Evolutionary conservation across 176 grass and related monocot genomes (phyloP).

Genomic region (Poa pratensis): DNA sequence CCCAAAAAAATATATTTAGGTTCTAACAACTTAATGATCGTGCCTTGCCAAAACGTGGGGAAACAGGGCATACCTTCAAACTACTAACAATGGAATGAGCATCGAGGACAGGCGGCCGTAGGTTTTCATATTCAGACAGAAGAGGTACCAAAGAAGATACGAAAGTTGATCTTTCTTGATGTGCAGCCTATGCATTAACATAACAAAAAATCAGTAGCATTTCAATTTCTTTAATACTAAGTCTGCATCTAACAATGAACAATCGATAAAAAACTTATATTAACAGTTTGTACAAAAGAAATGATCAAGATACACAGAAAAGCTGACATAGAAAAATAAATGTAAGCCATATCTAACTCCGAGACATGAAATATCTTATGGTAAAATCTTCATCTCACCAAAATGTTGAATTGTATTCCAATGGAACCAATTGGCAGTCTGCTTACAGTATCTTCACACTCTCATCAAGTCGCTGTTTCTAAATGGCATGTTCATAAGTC

Average conservation of each 20-base stretch:
- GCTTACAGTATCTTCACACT: background rate
- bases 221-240: conserved; percentile 9
- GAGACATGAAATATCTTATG: background rate
- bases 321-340: background rate
- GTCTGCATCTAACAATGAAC: conserved; percentile 18
- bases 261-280: conserved; percentile 14
- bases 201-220: conserved; percentile 34
- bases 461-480: conserved; percentile 20
- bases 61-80: conserved; percentile 67
- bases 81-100: conserved; percentile 82
- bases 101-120: conserved; percentile 68
- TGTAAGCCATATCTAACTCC: conserved; percentile 7
- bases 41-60: background rate
- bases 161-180: conserved; percentile 89
- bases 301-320: background rate
- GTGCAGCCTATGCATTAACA: conserved; percentile 70
- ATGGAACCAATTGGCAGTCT: conserved; percentile 17
- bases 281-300: conserved; percentile 18
- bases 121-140: conserved; percentile 79
- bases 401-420: conserved; percentile 22
- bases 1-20: conserved; percentile 14
- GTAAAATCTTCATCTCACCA: background rate
- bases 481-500: conserved; percentile 12
- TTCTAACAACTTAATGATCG: background rate
- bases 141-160: conserved; percentile 87